A percentile compares a stretch with the other conserved stretches of the same genome.
phyloP scores from a whole-genome alignment of 1,284 basidiomycete genomes.

The Apiotrichum akiyoshidainum region DNA sequence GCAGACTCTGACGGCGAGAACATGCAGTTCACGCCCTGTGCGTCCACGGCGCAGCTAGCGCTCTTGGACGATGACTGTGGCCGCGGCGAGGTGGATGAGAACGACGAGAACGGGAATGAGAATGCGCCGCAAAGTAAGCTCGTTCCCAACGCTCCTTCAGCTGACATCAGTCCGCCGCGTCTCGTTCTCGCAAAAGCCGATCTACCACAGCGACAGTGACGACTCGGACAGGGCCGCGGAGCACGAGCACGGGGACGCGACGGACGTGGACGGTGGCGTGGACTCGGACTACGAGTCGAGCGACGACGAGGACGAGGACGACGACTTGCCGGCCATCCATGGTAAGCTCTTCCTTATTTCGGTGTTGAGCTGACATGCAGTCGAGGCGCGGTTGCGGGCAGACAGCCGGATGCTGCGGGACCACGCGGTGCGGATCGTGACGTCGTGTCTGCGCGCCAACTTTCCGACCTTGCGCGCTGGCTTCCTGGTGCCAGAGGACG shows the following conservation, averaged over 20 bases:
- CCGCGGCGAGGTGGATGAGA: constrained; percentile 13
- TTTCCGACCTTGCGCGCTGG: constrained; percentile 2
- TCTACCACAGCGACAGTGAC: neutral
- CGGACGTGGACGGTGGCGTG: constrained; percentile 1
- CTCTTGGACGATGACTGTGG: constrained; percentile 6
- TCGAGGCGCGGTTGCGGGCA: constrained; percentile 65
- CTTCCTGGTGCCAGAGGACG: constrained; percentile 13
- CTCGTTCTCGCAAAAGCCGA: neutral
- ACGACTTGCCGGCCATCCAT: constrained; percentile 21
- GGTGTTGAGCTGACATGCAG: constrained; percentile 54
- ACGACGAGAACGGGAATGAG: constrained; percentile 4
- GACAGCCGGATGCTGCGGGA: neutral
- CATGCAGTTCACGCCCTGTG: constrained; percentile 2
- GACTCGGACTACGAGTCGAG: neutral
- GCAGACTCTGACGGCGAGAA: neutral
- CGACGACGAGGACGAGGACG: constrained; percentile 10
- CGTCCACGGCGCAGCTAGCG: neutral
- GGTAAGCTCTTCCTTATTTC: constrained; percentile 13
- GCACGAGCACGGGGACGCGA: neutral
- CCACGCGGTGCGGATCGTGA: constrained; percentile 5
- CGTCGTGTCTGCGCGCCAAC: constrained; percentile 5
- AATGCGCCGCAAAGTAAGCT: neutral
- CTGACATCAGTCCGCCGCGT: neutral
- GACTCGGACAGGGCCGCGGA: neutral
- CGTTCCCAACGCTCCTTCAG: neutral